These are phyloP conservation scores for Chlorophyllum brunneum DNA, from an alignment of 768 basidiomycete genomes.

Conservation along the genomic window DNA sequence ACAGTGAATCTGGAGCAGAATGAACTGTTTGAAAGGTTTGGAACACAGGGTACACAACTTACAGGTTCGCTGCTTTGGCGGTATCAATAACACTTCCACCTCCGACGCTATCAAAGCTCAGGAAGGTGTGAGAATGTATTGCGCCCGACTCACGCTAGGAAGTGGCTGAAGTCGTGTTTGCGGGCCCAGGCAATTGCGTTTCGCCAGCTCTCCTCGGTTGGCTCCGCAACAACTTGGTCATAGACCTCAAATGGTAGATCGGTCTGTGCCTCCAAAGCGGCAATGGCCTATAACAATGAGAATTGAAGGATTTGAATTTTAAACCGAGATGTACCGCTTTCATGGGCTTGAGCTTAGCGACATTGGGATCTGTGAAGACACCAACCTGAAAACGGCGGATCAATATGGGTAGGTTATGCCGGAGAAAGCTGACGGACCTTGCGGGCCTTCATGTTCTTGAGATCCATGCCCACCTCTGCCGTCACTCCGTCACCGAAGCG, in stretches of 20 bases:
- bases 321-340: conserved; percentile 48
- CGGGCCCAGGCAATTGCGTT: conserved; percentile 88
- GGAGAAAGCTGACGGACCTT: conserved; percentile 51
- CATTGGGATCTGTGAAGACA: conserved; percentile 88
- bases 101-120: conserved; percentile 54
- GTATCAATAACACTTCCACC: conserved; percentile 97
- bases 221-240: conserved; percentile 81
- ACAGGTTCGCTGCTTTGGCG: conserved; percentile 92
- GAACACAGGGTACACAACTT: conserved; percentile 16
- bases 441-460: conserved; percentile 88
- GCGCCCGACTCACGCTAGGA: conserved; percentile 64
- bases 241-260: conserved; percentile 80
- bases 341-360: conserved; percentile 80
- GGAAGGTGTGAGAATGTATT: background rate
- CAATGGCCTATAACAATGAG: conserved; percentile 51
- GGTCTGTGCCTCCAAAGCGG: conserved; percentile 72
- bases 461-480: conserved; percentile 87
- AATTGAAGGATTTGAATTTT: background rate
- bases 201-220: conserved; percentile 87
- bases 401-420: conserved; percentile 5
- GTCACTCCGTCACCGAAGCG: conserved; percentile 91
- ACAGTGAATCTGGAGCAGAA: conserved; percentile 63
- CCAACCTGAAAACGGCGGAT: conserved; percentile 59
- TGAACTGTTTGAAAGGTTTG: background rate
- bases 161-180: conserved; percentile 87